Conservation (phyloP, 768 basidiomycete genomes). For the Chalciporus sphaerocephalus region DNA sequence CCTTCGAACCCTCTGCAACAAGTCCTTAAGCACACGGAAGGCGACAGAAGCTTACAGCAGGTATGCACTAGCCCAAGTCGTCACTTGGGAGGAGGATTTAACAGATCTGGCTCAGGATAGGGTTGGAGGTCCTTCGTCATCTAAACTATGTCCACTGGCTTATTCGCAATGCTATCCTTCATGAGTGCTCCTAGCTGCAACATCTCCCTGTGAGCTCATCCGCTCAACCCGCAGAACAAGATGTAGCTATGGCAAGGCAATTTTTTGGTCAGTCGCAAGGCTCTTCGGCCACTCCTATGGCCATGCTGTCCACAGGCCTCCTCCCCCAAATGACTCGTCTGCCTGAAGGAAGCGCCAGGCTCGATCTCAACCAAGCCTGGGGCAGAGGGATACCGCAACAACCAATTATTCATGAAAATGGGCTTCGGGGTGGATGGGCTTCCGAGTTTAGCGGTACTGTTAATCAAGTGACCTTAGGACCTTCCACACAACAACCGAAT, state of each 20-base stretch:
- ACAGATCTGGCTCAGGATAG: conserved; percentile 51
- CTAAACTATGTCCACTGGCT: conserved; percentile 45
- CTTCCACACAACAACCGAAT: conserved; percentile 32
- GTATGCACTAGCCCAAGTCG: conserved; percentile 36
- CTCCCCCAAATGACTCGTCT: conserved; percentile 30
- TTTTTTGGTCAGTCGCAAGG: conserved; percentile 59
- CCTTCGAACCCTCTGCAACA: conserved; percentile 83
- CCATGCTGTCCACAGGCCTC: conserved; percentile 29
- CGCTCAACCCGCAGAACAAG: conserved; percentile 52
- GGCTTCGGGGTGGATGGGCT: conserved; percentile 45
- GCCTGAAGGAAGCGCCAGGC: conserved; percentile 22
- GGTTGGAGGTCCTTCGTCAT: conserved; percentile 66
- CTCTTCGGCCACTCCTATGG: conserved; percentile 33
- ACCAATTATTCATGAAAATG: conserved; percentile 32
- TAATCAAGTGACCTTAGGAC: conserved; percentile 17
- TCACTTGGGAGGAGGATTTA: neutral
- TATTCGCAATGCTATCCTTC: neutral
- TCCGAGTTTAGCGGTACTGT: conserved; percentile 47
- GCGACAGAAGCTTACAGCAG: conserved; percentile 84
- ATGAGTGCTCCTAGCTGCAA: conserved; percentile 50
- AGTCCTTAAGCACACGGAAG: conserved; percentile 85
- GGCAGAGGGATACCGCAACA: conserved; percentile 45
- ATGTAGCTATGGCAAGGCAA: conserved; percentile 70
- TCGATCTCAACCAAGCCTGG: conserved; percentile 52
- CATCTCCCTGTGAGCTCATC: conserved; percentile 63